Evolutionary conservation across 1,284 basidiomycete species (phyloP), one percentile per base, ranked within the genome.

Genomic region (Irpex rosettiformis): DNA sequence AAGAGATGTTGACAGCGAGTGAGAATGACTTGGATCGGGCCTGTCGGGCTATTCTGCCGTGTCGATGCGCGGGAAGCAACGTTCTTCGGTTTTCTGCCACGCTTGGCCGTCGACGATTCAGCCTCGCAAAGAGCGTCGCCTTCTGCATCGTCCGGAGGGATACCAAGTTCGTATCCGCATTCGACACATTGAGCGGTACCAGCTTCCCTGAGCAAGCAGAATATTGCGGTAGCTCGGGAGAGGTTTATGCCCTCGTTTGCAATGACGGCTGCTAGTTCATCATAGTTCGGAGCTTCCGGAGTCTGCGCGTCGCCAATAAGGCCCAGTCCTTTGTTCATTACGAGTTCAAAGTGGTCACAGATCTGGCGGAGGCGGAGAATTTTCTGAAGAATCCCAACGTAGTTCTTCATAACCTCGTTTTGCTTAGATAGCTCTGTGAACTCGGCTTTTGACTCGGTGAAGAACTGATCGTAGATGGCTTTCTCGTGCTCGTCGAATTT

Each of bases 331-430:
- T 93, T 94, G 62, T 87, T 86, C 69, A 91, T 82, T 1, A 98
- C 93, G 33, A 99, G 82, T 66, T 96, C 94, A 65, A 88, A 92
- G 74, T 99, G 96, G 70, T 98, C 94, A 76, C 97, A 99, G 54
- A 98, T 98, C 77, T 99, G 95, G 42, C 97, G 90, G 40, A 99
- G 82, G 7, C 94, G 91, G 56, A 98, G 78, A 58, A 98, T 91
- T 78, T 96, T 96, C 76, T 98, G 96, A 64, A 99, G 75, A 66
- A 99, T 97, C 55, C 95, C 94, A 59, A 97, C 96, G 67, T 98
- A 98, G 71, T 98, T 98, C 83, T 96, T 96, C 86, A 94, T 93
- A 54, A 97, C 88, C 71, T 96, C 92, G 66, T 92, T 91, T 71
- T 91, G 91, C 72, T 88, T 82, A 58, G 89, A 85, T 62, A 98